phyloP scores from a whole-genome alignment of 306 rosid species.

The Malus sylvestris region DNA sequence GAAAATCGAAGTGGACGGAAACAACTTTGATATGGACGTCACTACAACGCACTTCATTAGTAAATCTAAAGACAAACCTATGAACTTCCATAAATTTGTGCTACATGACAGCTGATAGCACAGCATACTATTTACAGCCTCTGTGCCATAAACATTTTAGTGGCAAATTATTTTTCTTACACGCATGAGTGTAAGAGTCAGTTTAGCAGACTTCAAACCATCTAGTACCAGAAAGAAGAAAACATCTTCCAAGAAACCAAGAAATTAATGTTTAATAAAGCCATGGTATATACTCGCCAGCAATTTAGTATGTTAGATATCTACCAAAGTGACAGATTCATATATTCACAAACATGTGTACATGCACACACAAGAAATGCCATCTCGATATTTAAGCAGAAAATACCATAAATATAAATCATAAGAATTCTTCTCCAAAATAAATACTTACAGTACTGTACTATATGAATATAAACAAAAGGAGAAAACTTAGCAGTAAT shows the following conservation, averaged over 20 bases:
- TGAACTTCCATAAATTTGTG: not conserved
- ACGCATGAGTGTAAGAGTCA: not conserved
- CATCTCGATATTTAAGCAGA: not conserved
- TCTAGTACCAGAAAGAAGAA: constrained; percentile 4
- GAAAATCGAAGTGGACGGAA: not conserved
- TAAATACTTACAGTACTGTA: not conserved
- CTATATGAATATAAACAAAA: not conserved
- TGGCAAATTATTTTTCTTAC: not conserved
- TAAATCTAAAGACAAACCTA: not conserved
- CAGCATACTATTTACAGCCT: not conserved
- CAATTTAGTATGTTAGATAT: not conserved
- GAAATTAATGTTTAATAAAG: not conserved
- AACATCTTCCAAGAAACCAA: not conserved
- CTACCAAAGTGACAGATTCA: not conserved
- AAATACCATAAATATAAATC: not conserved
- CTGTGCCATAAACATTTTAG: not conserved
- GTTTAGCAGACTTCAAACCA: not conserved
- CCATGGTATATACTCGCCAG: not conserved
- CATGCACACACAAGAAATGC: no score
- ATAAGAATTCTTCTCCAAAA: not conserved
- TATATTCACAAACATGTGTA: not conserved
- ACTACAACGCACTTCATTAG: not conserved
- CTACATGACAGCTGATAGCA: not conserved
- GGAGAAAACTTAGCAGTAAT: not conserved
- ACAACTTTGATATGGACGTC: not conserved